These are phyloP conservation scores for Oryza brachyantha DNA, from an alignment of 176 grass and related monocot genomes.

Conservation along the genomic window DNA sequence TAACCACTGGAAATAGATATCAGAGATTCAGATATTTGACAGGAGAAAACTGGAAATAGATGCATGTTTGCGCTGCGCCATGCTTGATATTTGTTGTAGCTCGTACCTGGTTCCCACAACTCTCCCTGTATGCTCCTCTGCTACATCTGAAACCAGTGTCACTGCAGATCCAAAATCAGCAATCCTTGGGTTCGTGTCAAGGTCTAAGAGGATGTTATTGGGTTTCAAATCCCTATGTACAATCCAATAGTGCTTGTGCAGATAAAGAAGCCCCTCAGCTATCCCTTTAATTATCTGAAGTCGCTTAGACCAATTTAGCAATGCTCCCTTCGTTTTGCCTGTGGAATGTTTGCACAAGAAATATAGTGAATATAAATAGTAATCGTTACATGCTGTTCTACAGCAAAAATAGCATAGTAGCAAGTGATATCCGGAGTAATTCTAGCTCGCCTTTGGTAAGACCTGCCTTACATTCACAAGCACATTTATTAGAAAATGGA, in stretches of 20 bases:
- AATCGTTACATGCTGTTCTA: too few species aligned
- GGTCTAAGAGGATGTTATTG: constrained; percentile 36
- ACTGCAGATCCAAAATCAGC: constrained; percentile 40
- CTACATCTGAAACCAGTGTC: constrained; percentile 29
- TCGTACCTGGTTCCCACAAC: constrained; percentile 48
- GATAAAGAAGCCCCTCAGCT: constrained; percentile 44
- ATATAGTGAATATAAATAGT: too few species aligned
- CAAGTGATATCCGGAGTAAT: not conserved
- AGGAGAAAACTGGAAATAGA: not conserved
- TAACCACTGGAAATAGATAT: constrained; percentile 37
- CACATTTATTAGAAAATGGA: constrained; percentile 8
- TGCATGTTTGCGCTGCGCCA: not conserved
- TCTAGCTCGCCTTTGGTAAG: not conserved
- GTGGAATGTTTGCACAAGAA: not conserved
- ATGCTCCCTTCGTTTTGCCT: not conserved
- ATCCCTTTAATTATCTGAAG: constrained; percentile 46
- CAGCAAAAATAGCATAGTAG: too few species aligned
- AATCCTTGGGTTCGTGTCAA: constrained; percentile 40
- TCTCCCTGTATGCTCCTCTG: constrained; percentile 29
- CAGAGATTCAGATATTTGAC: not conserved
- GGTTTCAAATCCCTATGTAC: constrained; percentile 55
- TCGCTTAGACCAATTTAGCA: constrained; percentile 32
- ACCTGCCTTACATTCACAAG: not conserved
- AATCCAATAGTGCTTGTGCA: constrained; percentile 36
- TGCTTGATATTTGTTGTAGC: not conserved